Conservation (phyloP, 2,329 filamentous ascomycete genomes). For the Colletotrichum chrysophilum region DNA sequence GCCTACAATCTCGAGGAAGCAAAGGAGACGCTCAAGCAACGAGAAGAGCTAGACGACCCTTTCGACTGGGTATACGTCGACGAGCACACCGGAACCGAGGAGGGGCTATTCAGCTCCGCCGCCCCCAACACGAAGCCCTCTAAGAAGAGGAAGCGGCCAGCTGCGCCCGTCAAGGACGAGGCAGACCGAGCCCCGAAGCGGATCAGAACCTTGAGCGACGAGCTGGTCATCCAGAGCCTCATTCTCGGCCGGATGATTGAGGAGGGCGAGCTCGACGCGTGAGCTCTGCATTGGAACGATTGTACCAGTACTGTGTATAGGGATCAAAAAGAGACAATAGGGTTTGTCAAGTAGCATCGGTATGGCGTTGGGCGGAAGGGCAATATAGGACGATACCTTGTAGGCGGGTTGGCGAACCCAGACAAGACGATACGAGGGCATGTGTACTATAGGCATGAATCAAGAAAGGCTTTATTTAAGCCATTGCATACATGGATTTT, state of each 20-base stretch:
- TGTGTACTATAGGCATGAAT: neutral
- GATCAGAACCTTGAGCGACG: constrained; percentile 77
- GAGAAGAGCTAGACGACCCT: constrained; percentile 47
- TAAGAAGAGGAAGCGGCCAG: constrained; percentile 46
- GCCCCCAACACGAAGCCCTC: constrained; percentile 30
- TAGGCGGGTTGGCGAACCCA: neutral
- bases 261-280: constrained; percentile 49
- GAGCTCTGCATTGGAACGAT: neutral
- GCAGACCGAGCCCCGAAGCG: constrained; percentile 47
- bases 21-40: constrained; percentile 58
- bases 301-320: neutral
- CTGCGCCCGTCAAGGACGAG: constrained; percentile 20
- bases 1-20: constrained; percentile 72
- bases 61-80: constrained; percentile 87
- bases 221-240: constrained; percentile 90
- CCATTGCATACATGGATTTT: neutral
- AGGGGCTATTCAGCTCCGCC: constrained; percentile 46
- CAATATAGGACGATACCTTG: neutral
- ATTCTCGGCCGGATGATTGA: constrained; percentile 83
- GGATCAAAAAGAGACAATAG: neutral
- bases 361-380: neutral
- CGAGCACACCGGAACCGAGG: constrained; percentile 61
- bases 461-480: neutral
- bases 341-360: neutral
- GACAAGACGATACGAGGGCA: neutral